These are phyloP conservation scores for Phaeodactylum tricornutum DNA, from an alignment of 108 stramenopile species.

Conservation along the genomic window DNA sequence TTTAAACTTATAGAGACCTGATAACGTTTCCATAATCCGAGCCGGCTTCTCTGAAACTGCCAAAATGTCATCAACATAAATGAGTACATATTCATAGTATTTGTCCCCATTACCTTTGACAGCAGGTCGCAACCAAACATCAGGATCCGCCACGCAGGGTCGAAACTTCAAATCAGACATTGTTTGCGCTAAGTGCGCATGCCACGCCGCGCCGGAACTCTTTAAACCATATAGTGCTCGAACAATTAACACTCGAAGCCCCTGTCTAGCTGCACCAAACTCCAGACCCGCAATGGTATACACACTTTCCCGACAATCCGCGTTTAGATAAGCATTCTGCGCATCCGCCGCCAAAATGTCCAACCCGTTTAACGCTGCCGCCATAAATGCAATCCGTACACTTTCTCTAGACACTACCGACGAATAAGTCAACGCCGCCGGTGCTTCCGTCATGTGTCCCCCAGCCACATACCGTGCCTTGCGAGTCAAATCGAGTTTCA, in stretches of 20 bases:
- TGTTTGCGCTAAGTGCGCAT: background rate
- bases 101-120: background rate
- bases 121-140: slow-evolving; percentile 22
- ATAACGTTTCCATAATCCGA: slow-evolving; percentile 1
- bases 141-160: slow-evolving; percentile 10
- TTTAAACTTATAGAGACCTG: slow-evolving; percentile 5
- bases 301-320: slow-evolving; percentile 16
- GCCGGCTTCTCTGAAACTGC: slow-evolving; percentile 1
- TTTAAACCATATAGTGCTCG: slow-evolving; percentile 34
- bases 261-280: slow-evolving; percentile 16
- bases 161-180: background rate
- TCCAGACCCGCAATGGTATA: slow-evolving; percentile 18
- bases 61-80: slow-evolving; percentile 16
- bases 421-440: slow-evolving; percentile 25
- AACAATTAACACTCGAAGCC: slow-evolving; percentile 7
- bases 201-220: slow-evolving; percentile 9
- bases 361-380: slow-evolving; percentile 27
- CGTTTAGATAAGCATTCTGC: slow-evolving; percentile 33
- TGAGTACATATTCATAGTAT: slow-evolving; percentile 28
- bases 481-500: slow-evolving; percentile 25
- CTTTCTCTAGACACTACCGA: slow-evolving; percentile 32
- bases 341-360: slow-evolving; percentile 27
- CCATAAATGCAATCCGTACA: slow-evolving; percentile 23
- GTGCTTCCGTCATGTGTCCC: slow-evolving; percentile 28
- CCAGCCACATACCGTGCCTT: slow-evolving; percentile 26